Evolutionary conservation across 108 stramenopile species (phyloP), one percentile per base, ranked within the genome.

Genomic region (Pseudonitzschia pungens): DNA sequence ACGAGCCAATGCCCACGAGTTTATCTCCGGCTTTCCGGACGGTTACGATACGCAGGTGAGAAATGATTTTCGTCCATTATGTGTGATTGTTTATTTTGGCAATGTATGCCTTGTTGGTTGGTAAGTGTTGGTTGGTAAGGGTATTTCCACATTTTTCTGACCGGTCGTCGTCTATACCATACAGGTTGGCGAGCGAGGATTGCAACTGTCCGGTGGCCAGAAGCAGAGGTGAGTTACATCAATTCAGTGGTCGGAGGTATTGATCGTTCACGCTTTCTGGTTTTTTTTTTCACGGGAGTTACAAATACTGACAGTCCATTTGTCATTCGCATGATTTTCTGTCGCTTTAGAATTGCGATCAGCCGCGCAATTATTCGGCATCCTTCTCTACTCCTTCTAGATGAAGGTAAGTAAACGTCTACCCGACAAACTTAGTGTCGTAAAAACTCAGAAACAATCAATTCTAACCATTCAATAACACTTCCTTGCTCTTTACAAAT

Each of bases 161-260:
- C 6, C 36, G 36, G 36, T 36, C 36, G 36, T 51, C 50, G 9
- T 8, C 10, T 51, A 10, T 10, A 10, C 10, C n/a, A 3, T 51
- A 55, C 10, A 55, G 54, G 96, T 96, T 32, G 98, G 97, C 1
- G 95, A 96, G 69, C 73, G 92, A 5, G 96, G 98, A 20, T 70
- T 84, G 26, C 58, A 84, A 71, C 81, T 98, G 0, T 87, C 85
- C 42, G 98, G 99, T 31, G 99, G 98, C 10, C 97, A 98, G 82
- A 95, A 96, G 70, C 98, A 79, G 40, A 65, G 54, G 54, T 55
- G 4, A 22, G 54, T 55, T 7, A 24, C 26, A 36, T 6, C 4
- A 36, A 36, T 6, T 6, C 4, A 6, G 2, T 36, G 36, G 36
- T 36, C 6, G 36, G 36, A 6, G 6, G 36, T 2, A 36, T 36